These are phyloP conservation scores for Amborella trichopoda DNA, from an alignment of 164 flowering plant genomes.

Conservation along the genomic window DNA sequence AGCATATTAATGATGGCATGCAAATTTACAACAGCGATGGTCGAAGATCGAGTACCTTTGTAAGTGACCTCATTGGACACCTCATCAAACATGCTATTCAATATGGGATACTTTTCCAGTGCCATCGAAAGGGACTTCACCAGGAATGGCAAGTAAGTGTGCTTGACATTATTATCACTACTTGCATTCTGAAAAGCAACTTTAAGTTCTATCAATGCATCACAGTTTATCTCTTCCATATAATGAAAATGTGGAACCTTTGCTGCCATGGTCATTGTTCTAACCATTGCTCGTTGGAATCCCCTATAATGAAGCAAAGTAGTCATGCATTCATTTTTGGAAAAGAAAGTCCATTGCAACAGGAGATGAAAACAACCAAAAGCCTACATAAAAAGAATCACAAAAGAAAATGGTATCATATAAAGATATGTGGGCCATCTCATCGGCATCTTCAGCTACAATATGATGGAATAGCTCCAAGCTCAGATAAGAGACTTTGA, in stretches of 20 bases:
- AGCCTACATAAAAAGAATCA: no score
- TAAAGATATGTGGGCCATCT: no score
- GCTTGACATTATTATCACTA: slow-evolving; percentile 58
- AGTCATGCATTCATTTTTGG: no score
- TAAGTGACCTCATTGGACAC: slow-evolving; percentile 52
- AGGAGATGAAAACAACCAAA: no score
- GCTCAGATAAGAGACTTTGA: no score
- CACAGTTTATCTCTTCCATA: slow-evolving; percentile 84
- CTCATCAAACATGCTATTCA: slow-evolving; percentile 84
- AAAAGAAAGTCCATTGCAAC: no score
- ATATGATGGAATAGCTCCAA: no score
- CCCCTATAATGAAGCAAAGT: slow-evolving; percentile 46
- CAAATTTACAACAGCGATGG: no score
- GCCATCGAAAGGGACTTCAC: slow-evolving; percentile 89
- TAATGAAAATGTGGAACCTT: slow-evolving; percentile 94
- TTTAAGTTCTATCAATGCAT: slow-evolving; percentile 68
- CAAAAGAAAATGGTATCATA: no score
- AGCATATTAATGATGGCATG: no score
- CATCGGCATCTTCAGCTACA: no score
- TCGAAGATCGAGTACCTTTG: no score
- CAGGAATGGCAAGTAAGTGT: slow-evolving; percentile 69
- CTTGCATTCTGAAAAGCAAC: slow-evolving; percentile 52
- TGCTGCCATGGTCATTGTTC: slow-evolving; percentile 88
- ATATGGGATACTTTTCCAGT: slow-evolving; percentile 54
- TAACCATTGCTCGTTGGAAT: slow-evolving; percentile 86